Evolutionary conservation across 1,284 basidiomycete genomes (phyloP).

Genomic region (Hypsizygus ulmarius): DNA sequence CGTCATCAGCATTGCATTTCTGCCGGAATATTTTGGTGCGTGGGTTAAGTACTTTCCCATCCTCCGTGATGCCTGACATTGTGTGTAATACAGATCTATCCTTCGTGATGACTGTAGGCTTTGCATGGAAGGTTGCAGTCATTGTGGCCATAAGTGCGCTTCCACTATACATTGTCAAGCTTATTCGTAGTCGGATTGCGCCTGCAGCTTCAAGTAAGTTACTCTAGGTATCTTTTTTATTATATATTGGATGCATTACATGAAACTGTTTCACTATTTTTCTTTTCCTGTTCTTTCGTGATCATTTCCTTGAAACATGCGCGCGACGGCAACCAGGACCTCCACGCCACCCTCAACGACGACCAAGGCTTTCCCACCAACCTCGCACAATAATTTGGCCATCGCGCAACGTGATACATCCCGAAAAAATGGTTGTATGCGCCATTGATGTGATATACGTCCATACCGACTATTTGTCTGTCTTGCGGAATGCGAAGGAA

Average conservation of each 20-base stretch:
- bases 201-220: conserved; percentile 96
- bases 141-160: conserved; percentile 93
- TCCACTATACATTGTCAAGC: conserved; percentile 89
- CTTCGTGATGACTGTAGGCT: conserved; percentile 87
- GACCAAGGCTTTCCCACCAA: too few relatives aligned
- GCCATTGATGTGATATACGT: too few relatives aligned
- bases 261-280: conserved; percentile 1
- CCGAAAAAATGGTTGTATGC: too few relatives aligned
- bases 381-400: too few relatives aligned
- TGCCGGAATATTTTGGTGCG: conserved; percentile 97
- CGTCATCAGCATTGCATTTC: conserved; percentile 87
- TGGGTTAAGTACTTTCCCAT: conserved; percentile 12
- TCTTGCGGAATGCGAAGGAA: too few relatives aligned
- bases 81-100: conserved; percentile 66
- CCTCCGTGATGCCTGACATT: not conserved
- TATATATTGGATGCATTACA: conserved; percentile 10
- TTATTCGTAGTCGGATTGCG: conserved; percentile 81
- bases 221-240: conserved; percentile 39
- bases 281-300: too few relatives aligned
- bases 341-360: too few relatives aligned
- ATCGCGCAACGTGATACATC: too few relatives aligned
- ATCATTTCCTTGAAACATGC: too few relatives aligned
- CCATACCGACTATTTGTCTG: too few relatives aligned
- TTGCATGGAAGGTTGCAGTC: conserved; percentile 94
- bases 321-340: too few relatives aligned